phyloP scores from a whole-genome alignment of 148 eudicot species.

The Rhododendron williamsianum region DNA sequence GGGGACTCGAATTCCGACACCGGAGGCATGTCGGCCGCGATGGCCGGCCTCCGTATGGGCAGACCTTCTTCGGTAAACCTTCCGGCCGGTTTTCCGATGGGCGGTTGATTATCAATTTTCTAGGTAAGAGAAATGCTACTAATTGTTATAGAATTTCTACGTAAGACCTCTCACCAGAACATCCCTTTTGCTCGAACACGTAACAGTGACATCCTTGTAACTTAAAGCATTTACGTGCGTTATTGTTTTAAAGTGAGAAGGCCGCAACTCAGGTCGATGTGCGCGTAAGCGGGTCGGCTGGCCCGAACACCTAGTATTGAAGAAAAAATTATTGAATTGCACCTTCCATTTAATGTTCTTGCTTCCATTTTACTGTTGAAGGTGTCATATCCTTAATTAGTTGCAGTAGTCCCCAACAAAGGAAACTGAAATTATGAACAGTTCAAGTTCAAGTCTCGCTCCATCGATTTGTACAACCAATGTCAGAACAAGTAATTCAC shows the following conservation, averaged over 20 bases:
- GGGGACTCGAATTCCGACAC: conserved; percentile 94
- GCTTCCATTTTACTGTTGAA: neutral
- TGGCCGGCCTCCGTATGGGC: conserved; percentile 67
- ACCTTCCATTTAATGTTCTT: neutral
- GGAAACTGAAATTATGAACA: neutral
- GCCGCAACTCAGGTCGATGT: neutral
- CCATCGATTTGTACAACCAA: too few relatives aligned
- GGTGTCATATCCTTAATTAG: neutral
- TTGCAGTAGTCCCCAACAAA: neutral
- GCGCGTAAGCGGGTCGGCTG: too few relatives aligned
- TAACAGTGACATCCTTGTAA: neutral
- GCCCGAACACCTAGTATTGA: too few relatives aligned
- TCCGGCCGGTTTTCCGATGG: neutral
- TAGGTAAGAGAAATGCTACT: neutral
- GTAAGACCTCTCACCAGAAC: neutral
- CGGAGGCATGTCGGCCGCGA: conserved; percentile 72
- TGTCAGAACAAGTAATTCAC: too few relatives aligned
- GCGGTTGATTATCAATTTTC: neutral
- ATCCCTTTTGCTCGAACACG: neutral
- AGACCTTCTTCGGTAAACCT: conserved; percentile 57
- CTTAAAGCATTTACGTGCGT: neutral
- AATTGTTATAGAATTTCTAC: neutral
- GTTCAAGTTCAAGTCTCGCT: too few relatives aligned
- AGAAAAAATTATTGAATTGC: too few relatives aligned
- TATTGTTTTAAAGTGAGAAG: neutral